Conservation (phyloP, 306 rosid genomes). For the Benincasa hispida region DNA sequence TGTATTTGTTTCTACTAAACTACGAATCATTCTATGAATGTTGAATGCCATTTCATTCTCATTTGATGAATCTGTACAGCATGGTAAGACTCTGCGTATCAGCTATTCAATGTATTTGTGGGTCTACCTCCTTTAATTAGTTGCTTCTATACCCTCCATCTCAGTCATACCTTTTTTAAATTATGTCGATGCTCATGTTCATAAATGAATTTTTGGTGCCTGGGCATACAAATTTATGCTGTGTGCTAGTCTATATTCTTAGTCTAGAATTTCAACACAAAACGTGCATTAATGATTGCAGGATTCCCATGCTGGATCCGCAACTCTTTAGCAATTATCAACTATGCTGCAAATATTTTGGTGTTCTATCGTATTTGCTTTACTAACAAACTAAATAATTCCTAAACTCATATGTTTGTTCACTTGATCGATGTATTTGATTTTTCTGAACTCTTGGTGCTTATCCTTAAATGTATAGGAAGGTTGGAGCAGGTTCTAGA, state of each 20-base stretch:
- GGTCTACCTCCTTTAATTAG: background rate
- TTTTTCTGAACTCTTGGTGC: background rate
- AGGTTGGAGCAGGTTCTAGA: constrained; percentile 70
- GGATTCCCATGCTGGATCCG: background rate
- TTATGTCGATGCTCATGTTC: background rate
- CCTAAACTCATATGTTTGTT: background rate
- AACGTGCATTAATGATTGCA: background rate
- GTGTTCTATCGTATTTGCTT: background rate
- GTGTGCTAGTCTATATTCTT: background rate
- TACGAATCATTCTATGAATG: background rate
- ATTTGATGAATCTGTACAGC: background rate
- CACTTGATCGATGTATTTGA: background rate
- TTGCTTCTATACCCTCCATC: background rate
- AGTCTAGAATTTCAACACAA: background rate
- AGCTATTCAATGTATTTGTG: background rate
- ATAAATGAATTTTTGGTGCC: background rate
- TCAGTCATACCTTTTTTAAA: background rate
- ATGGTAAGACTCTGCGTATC: background rate
- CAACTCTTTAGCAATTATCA: background rate
- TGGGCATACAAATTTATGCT: background rate
- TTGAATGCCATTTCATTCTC: background rate
- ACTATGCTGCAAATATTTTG: background rate
- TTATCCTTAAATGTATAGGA: constrained; percentile 30
- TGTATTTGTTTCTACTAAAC: background rate
- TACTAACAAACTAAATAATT: background rate